Conservation (phyloP, 768 basidiomycete genomes). For the Tulasnella sp. region DNA sequence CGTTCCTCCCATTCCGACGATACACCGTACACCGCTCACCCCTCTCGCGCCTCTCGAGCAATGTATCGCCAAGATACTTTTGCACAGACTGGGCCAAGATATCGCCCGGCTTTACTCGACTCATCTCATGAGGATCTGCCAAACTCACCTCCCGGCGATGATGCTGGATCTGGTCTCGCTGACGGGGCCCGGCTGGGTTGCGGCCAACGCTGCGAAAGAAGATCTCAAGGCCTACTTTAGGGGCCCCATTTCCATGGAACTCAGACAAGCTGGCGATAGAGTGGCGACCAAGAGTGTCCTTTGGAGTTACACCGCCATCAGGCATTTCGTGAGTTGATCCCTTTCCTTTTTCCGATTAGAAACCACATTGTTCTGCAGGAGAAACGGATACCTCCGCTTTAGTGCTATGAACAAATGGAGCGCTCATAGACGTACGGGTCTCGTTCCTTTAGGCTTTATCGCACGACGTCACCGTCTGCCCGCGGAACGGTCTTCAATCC, state of each 20-base stretch:
- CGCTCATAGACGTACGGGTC: background rate
- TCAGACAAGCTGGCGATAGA: conserved; percentile 64
- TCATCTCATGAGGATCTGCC: conserved; percentile 49
- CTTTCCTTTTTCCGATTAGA: background rate
- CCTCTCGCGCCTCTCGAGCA: background rate
- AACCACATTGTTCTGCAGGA: background rate
- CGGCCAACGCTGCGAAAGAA: conserved; percentile 52
- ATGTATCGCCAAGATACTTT: conserved; percentile 40
- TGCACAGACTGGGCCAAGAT: conserved; percentile 62
- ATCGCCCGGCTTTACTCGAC: conserved; percentile 58
- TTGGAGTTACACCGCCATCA: conserved; percentile 66
- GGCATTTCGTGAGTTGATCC: conserved; percentile 54
- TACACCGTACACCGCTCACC: background rate
- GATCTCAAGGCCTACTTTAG: conserved; percentile 59
- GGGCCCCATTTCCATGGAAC: conserved; percentile 58
- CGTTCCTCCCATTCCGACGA: background rate
- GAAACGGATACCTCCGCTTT: background rate
- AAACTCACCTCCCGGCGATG: conserved; percentile 55
- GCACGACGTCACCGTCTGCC: conserved; percentile 55
- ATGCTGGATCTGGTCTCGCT: conserved; percentile 52
- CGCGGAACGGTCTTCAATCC: conserved; percentile 54
- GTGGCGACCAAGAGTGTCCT: conserved; percentile 70
- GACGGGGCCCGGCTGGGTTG: conserved; percentile 56
- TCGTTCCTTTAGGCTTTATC: conserved; percentile 43
- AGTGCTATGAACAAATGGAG: background rate